phyloP scores from a whole-genome alignment of 352 stramenopile species.

The Pythium coloratum region DNA sequence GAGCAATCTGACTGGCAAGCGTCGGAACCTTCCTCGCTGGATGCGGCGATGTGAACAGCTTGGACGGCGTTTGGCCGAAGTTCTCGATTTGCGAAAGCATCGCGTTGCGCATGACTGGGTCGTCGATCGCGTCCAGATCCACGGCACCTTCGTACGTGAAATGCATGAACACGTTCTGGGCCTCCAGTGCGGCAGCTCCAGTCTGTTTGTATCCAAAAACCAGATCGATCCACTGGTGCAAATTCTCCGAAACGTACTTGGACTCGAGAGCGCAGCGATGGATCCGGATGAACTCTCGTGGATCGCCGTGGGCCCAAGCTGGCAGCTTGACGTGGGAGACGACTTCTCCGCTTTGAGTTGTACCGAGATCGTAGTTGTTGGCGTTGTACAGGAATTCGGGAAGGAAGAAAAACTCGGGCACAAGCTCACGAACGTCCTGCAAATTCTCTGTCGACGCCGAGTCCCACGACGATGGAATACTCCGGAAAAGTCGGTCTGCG shows the following conservation, averaged over 20 bases:
- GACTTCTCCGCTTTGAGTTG: constrained; percentile 79
- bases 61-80: constrained; percentile 87
- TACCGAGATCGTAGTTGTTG: constrained; percentile 68
- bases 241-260: constrained; percentile 93
- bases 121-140: constrained; percentile 77
- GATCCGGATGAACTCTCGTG: constrained; percentile 94
- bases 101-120: constrained; percentile 90
- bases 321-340: constrained; percentile 93
- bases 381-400: constrained; percentile 82
- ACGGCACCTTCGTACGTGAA: constrained; percentile 84
- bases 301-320: constrained; percentile 92
- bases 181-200: constrained; percentile 88
- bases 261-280: constrained; percentile 96
- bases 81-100: constrained; percentile 92
- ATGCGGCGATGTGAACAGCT: constrained; percentile 69
- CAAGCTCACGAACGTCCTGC: constrained; percentile 82
- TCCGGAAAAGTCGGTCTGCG: constrained; percentile 95
- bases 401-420: constrained; percentile 81
- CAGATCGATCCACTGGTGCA: constrained; percentile 99
- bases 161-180: constrained; percentile 93
- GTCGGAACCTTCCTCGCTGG: constrained; percentile 58
- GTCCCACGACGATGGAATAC: constrained; percentile 92
- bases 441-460: constrained; percentile 93
- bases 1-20: constrained; percentile 10
- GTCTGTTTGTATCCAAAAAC: constrained; percentile 97